A percentile compares a stretch with the other conserved stretches of the same genome.
Evolutionary conservation across 78 protist genomes (phyloP).

Genomic region (Dictyostelium purpureum): DNA sequence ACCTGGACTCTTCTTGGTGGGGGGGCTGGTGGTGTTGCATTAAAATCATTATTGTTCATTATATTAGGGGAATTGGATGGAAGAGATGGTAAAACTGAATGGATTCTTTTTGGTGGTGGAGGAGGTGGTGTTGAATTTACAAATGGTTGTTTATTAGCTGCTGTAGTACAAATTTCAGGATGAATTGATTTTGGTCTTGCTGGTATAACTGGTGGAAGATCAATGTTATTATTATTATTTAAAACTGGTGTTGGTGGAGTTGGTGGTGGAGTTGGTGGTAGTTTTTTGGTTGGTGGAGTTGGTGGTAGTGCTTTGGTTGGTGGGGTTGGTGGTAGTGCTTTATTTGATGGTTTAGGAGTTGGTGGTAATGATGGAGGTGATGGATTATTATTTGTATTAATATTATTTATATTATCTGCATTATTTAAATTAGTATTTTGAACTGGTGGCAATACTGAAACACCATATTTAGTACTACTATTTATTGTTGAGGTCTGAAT

Average conservation of each 20-base stretch:
- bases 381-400: too few species aligned
- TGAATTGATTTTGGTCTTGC: too few species aligned
- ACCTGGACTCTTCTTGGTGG: not conserved
- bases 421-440: too few species aligned
- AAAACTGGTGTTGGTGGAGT: not conserved
- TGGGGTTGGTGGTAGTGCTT: not conserved
- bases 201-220: not conserved
- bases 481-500: too few species aligned
- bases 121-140: not conserved
- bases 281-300: not conserved
- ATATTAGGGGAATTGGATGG: not conserved
- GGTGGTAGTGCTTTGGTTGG: not conserved
- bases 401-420: too few species aligned
- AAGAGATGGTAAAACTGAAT: not conserved
- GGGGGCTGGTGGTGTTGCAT: not conserved
- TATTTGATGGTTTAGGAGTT: too few species aligned
- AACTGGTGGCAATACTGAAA: too few species aligned
- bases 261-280: not conserved
- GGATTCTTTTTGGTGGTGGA: conserved; percentile 16
- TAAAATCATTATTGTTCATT: not conserved
- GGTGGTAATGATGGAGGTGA: not conserved
- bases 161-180: not conserved
- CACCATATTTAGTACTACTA: too few species aligned
- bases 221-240: not conserved
- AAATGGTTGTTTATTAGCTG: not conserved